phyloP scores from a whole-genome alignment of 1,284 basidiomycete genomes.

The Moesziomyces sp. region DNA sequence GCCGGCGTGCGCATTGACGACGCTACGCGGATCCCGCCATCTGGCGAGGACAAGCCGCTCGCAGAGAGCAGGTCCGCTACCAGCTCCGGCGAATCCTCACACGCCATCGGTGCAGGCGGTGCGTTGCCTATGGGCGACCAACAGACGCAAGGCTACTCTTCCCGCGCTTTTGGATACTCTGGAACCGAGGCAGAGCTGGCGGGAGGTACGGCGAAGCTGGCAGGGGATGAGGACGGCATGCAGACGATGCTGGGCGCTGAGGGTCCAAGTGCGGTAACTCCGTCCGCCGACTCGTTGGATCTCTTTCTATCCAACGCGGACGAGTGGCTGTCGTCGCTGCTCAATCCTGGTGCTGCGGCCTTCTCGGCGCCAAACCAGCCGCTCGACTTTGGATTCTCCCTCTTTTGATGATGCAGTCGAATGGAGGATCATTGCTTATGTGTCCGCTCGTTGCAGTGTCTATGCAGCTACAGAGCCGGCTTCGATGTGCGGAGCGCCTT shows the following conservation, averaged over 20 bases:
- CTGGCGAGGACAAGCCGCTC: constrained; percentile 19
- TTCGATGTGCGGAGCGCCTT: too few relatives aligned
- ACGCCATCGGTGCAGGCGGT: neutral
- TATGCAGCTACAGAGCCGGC: too few relatives aligned
- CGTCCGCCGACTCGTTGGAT: constrained; percentile 36
- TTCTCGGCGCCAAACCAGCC: constrained; percentile 32
- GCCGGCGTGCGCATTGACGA: constrained; percentile 42
- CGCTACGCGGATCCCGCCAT: constrained; percentile 31
- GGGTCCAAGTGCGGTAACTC: constrained; percentile 17
- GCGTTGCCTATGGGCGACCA: neutral
- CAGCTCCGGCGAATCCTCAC: constrained; percentile 18
- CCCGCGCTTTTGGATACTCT: neutral
- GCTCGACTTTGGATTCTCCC: constrained; percentile 35
- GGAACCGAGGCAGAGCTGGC: neutral
- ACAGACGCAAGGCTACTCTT: constrained; percentile 6
- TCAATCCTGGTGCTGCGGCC: constrained; percentile 36
- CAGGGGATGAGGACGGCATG: neutral
- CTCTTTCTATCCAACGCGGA: constrained; percentile 41
- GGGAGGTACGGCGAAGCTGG: neutral
- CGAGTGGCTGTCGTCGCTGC: constrained; percentile 42
- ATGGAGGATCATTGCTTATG: too few relatives aligned
- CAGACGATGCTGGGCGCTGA: constrained; percentile 9
- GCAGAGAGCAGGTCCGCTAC: constrained; percentile 16
- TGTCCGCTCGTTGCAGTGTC: too few relatives aligned
- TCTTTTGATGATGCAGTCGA: constrained; percentile 14